Evolutionary conservation across 2,329 filamentous ascomycete genomes (phyloP), one percentile per base, ranked within the genome.

Genomic region (Cercospora nicotianae): DNA sequence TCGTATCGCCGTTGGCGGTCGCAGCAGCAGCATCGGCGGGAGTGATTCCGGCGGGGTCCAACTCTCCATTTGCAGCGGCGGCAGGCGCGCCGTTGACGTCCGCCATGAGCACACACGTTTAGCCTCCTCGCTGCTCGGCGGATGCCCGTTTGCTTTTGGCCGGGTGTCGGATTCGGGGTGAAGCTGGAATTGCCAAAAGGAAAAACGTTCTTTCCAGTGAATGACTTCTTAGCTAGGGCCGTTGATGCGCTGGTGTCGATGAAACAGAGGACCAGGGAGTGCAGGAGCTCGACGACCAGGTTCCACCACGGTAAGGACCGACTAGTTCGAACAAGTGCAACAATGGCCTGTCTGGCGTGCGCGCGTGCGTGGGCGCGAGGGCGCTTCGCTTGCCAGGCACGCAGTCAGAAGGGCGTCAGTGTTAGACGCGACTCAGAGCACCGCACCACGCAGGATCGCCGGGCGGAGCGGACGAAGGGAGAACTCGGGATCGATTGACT

Each of bases 241-340:
- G 53, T n/a, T 33, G 53, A 58, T 58, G 53, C 53, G 53, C 53
- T 58, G 53, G 53, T 58, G 53, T n/a, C 53, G 53, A 58, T 58
- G 53, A 31, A 58, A 58, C 53, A 33, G 53, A 30, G 53, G 26
- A n/a, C 26, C 26, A 33, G 53, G 53, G 30, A 18, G 53, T n/a
- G 55, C 12, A 31, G 61, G 26, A 31, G 61, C 33, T 59, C 33
- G 53, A 65, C 18, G 53, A 63, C 48, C 63, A 68, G 66, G 66
- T 60, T 68, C 63, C 63, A 67, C 66, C 61, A 53, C 66, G 66
- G 66, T 68, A 68, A 65, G 63, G 66, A 68, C 66, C 63, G 66
- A 65, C 66, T 33, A 65, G 62, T 42, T 57, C 45, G 57, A 23
- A 36, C 39, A 57, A 51, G 59, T 63, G 66, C 48, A 39, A 68